Conservation (phyloP, 2,329 filamentous ascomycete genomes). For the Dryadomyces quercivorus region DNA sequence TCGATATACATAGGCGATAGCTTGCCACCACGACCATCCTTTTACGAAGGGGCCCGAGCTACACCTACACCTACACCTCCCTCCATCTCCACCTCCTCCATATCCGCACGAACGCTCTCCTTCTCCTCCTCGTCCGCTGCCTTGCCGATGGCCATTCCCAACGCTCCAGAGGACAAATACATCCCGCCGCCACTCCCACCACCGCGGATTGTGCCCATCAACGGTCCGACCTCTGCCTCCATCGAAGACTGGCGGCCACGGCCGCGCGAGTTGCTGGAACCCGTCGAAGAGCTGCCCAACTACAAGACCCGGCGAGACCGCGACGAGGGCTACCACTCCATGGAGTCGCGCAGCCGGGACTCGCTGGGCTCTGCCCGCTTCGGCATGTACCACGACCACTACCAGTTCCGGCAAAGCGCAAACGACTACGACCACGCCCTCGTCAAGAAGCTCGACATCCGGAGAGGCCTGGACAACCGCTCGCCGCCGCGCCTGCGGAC, state of each 20-base stretch:
- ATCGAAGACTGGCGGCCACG: conserved; percentile 10
- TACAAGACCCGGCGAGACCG: conserved; percentile 13
- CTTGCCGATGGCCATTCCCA: conserved; percentile 25
- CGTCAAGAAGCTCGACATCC: conserved; percentile 42
- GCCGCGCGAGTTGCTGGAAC: conserved; percentile 8
- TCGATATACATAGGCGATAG: conserved; percentile 15
- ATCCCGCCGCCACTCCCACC: conserved; percentile 25
- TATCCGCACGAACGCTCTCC: conserved; percentile 10
- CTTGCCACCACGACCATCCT: conserved; percentile 6
- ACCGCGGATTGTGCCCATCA: conserved; percentile 19
- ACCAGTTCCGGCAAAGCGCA: conserved; percentile 32
- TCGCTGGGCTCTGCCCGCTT: conserved; percentile 23
- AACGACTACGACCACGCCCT: conserved; percentile 37
- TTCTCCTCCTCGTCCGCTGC: conserved; percentile 21
- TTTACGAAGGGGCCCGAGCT: conserved; percentile 3
- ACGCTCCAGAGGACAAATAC: conserved; percentile 19
- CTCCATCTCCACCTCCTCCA: conserved; percentile 18
- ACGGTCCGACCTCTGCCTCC: conserved; percentile 12
- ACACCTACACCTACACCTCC: conserved; percentile 3
- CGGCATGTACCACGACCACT: conserved; percentile 37
- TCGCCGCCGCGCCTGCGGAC: conserved; percentile 30
- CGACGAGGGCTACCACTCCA: conserved; percentile 15
- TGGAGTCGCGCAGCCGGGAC: conserved; percentile 9
- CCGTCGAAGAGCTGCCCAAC: conserved; percentile 10
- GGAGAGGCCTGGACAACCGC: conserved; percentile 30